A percentile compares a stretch with the other conserved stretches of the same genome.
phyloP scores from a whole-genome alignment of 352 stramenopile species.

The Blastocystis sp. region DNA sequence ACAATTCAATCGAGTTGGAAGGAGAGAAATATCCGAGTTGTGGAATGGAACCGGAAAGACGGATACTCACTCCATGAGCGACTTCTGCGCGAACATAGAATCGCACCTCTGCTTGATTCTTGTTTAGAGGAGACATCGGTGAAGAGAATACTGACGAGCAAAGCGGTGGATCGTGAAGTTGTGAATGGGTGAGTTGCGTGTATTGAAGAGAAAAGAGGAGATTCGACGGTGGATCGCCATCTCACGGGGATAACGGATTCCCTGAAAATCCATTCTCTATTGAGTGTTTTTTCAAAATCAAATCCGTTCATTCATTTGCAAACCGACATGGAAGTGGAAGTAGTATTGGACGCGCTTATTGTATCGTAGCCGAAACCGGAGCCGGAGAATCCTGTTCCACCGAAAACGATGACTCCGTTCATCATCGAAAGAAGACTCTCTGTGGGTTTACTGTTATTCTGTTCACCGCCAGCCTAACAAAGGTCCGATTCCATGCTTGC shows the following conservation, averaged over 20 bases:
- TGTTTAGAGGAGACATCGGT: background rate
- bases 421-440: background rate
- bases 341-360: too few species aligned
- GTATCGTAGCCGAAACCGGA: too few species aligned
- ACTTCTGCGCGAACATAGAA: constrained; percentile 38
- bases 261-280: background rate
- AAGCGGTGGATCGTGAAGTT: too few species aligned
- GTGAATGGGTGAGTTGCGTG: too few species aligned
- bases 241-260: background rate
- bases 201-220: background rate
- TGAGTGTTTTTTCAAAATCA: too few species aligned
- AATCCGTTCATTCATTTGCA: too few species aligned
- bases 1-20: background rate
- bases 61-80: constrained; percentile 40
- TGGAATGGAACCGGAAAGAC: constrained; percentile 39
- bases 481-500: constrained; percentile 17
- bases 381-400: too few species aligned
- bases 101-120: background rate
- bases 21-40: constrained; percentile 53
- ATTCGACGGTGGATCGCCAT: background rate
- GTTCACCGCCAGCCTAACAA: background rate
- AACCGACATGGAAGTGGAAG: constrained; percentile 37
- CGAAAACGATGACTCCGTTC: background rate
- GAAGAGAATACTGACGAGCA: constrained; percentile 5
- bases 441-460: background rate